Evolutionary conservation across 257 asterid species (phyloP).

Genomic region (Solanum neorickii): DNA sequence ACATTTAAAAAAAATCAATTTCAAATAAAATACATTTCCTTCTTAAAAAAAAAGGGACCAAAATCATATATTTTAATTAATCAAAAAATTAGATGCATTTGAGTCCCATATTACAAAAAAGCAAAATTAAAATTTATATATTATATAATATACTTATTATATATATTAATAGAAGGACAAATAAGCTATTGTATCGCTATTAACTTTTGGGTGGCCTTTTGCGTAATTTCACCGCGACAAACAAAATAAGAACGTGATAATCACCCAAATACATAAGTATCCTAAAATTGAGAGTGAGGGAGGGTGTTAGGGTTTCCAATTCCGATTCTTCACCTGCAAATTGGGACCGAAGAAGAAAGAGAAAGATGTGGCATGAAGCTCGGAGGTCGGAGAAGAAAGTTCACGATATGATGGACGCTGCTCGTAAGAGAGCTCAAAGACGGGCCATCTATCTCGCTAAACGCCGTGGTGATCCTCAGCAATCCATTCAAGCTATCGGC

Average conservation of each 20-base stretch:
- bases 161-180: neutral
- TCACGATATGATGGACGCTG: conserved; percentile 99
- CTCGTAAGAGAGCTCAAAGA: conserved; percentile 96
- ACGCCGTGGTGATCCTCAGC: conserved; percentile 97
- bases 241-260: neutral
- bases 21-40: too few species aligned
- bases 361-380: conserved; percentile 96
- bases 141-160: too few species aligned
- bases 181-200: neutral
- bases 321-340: neutral
- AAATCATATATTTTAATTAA: too few species aligned
- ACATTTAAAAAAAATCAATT: too few species aligned
- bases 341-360: neutral
- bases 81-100: neutral
- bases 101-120: neutral
- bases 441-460: conserved; percentile 86
- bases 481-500: conserved; percentile 81
- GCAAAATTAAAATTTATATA: too few species aligned
- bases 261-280: neutral
- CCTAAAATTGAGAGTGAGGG: neutral
- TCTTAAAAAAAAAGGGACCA: too few species aligned
- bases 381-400: conserved; percentile 93
- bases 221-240: neutral
- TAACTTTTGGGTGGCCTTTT: neutral
- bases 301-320: conserved; percentile 23